Base-by-base conservation (phyloP, 352 stramenopile genomes). In the Albugo candida region DNA sequence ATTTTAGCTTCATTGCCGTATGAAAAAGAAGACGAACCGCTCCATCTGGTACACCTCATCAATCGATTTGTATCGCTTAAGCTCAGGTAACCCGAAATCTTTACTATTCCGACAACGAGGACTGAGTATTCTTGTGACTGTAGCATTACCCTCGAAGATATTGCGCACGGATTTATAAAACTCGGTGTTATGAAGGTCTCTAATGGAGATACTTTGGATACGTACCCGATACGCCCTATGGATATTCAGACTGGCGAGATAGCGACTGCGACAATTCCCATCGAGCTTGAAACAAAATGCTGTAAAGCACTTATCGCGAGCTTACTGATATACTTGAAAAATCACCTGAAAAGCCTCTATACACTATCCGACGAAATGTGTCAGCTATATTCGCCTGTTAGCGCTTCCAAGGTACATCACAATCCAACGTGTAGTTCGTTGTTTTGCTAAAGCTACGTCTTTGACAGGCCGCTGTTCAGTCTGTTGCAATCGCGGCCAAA, bases 31-130 rank as follows among this genome's bases (percentile, higher is more conserved):
- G 72, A 92, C 35, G 77, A 92, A 36, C 79, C 75, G 41, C 60
- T 92, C 17, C 81, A 78, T 53, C 60, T 92, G 64, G 86, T 92
- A 63, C 87, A 91, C 65, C 63, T 67, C 48, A 83, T 89, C 58
- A 88, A 88, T 52, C 79, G 75, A 47, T 70, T 72, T 47, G 65
- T 77, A 24, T 81, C 76, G 35, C 70, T 92, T 54, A 78, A 75
- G 51, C 70, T 89, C 35, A 60, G 71, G 79, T 92, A 71, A n/a
- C n/a, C n/a, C 6, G n/a, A 8, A 11, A 13, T 38, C 12, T n/a
- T n/a, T n/a, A n/a, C n/a, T n/a, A n/a, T n/a, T n/a, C n/a, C n/a
- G n/a, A n/a, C n/a, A n/a, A n/a, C n/a, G n/a, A n/a, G n/a, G n/a
- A n/a, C n/a, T 52, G 14, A 41, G 37, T 34, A 14, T 18, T 43